A percentile compares a stretch with the other conserved stretches of the same genome.
Evolutionary conservation across 2,329 filamentous ascomycete species (phyloP).

Genomic region (Penicillium brasilianum): DNA sequence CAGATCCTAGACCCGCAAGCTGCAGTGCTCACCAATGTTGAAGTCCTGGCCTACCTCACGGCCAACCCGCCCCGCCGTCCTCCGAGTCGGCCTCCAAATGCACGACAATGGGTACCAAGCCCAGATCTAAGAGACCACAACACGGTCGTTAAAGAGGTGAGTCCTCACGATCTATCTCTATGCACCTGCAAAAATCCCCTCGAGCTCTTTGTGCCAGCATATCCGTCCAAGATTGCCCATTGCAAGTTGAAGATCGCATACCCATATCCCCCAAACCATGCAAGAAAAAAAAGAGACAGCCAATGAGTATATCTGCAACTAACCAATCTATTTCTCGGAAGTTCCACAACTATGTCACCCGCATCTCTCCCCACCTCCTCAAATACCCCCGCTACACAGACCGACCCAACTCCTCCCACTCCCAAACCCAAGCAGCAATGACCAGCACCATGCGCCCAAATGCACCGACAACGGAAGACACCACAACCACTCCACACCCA

Average conservation of each 20-base stretch:
- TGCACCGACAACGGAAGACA: constrained; percentile 11
- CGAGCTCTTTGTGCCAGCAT: neutral
- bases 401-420: constrained; percentile 29
- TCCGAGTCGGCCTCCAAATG: constrained; percentile 45
- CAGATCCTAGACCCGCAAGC: constrained; percentile 53
- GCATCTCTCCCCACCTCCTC: constrained; percentile 47
- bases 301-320: neutral
- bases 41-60: constrained; percentile 50
- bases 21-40: constrained; percentile 51
- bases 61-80: constrained; percentile 49
- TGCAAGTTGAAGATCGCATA: neutral
- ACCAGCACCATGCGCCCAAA: constrained; percentile 26
- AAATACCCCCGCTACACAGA: constrained; percentile 43
- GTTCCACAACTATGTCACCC: constrained; percentile 50
- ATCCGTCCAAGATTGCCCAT: neutral
- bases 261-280: neutral
- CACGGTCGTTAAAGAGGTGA: constrained; percentile 53
- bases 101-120: constrained; percentile 46
- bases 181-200: neutral
- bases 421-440: constrained; percentile 29
- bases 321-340: constrained; percentile 19
- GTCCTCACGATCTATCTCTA: neutral
- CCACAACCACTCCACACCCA: constrained; percentile 17
- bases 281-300: neutral
- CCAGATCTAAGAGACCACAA: constrained; percentile 53